Evolutionary conservation across 108 stramenopile genomes (phyloP), one percentile per base, ranked within the genome.

Genomic region (Nitzschia sp.): DNA sequence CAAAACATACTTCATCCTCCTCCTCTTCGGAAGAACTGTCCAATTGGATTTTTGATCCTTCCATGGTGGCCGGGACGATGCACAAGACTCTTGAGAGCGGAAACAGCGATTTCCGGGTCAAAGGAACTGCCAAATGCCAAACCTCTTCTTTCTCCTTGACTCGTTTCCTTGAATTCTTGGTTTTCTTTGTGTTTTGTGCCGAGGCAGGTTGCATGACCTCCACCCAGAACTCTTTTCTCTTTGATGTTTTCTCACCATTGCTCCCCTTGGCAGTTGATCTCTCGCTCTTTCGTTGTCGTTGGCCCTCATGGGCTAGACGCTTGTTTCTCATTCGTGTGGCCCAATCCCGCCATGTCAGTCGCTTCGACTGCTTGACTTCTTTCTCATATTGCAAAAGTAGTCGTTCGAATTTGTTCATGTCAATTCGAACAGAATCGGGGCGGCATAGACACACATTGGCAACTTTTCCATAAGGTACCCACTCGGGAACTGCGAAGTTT

Each of bases 361-460:
- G 57, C 58, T 76, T 62, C 66, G 57, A 50, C 52, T 77, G 72
- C 17, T 65, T 55, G 54, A 81, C 71, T 25, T 87, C 88, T 19
- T 76, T 77, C 40, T 94, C 87, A 52, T 90, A 91, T 40, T 80
- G 58, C 19, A 87, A 51, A 50, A 94, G 73, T 50, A 95, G 57
- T 20, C 58, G 26, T 62, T 90, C 84, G 54, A 98, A 88, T 24
- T 79, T 72, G 43, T 83, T 77, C 81, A 98, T 88, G 67, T 96
- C 90, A 51, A 98, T 95, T 51, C 90, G 73, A 14, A 98, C 97
- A 15, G 91, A 85, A 64, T 96, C 82, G 9, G 95, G 95, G 53
- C 89, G 83, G 73, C 98, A 98, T 59, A 93, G 78, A 73, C 98
- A 98, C 39, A 90, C 71, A 3, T 71, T 70, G 7, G 98, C 98